Conservation (phyloP, 2,329 filamentous ascomycete species). For the Ceratocystiopsis sp. region DNA sequence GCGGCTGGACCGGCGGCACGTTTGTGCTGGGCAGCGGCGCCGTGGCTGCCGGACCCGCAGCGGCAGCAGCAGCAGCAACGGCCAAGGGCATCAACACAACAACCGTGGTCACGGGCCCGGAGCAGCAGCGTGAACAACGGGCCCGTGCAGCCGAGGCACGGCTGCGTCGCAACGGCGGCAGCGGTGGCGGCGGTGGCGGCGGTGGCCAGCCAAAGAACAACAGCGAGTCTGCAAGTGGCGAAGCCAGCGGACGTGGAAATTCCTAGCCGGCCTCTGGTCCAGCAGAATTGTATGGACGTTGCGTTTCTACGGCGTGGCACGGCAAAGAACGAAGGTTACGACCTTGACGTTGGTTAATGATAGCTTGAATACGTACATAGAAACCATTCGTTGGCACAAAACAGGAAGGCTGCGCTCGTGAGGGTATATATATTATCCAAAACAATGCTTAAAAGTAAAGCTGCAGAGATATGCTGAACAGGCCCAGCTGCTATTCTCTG, state of each 20-base stretch:
- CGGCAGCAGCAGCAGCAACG: conserved; percentile 1
- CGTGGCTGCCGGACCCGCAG: conserved; percentile 14
- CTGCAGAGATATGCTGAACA: too few species aligned
- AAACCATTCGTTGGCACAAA: too few species aligned
- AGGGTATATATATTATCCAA: too few species aligned
- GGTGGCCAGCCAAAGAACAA: background rate
- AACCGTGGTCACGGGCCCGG: conserved; percentile 25
- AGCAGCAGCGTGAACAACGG: conserved; percentile 48
- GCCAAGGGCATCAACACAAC: conserved; percentile 3
- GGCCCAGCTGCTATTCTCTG: too few species aligned
- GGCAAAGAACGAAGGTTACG: too few species aligned
- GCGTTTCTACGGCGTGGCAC: background rate
- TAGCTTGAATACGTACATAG: too few species aligned
- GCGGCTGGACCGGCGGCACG: conserved; percentile 64
- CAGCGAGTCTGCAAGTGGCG: background rate
- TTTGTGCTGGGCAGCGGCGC: conserved; percentile 50
- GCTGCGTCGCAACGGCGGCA: conserved; percentile 15
- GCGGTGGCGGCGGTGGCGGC: conserved; percentile 1
- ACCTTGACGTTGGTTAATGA: too few species aligned
- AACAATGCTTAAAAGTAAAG: too few species aligned
- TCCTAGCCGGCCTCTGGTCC: background rate
- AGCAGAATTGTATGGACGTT: background rate
- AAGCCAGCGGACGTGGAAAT: background rate
- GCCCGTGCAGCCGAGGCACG: conserved; percentile 58
- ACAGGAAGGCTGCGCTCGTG: too few species aligned